Base-by-base conservation (phyloP, 805 yeast genomes). In the Metschnikowia baotianmanensis region DNA sequence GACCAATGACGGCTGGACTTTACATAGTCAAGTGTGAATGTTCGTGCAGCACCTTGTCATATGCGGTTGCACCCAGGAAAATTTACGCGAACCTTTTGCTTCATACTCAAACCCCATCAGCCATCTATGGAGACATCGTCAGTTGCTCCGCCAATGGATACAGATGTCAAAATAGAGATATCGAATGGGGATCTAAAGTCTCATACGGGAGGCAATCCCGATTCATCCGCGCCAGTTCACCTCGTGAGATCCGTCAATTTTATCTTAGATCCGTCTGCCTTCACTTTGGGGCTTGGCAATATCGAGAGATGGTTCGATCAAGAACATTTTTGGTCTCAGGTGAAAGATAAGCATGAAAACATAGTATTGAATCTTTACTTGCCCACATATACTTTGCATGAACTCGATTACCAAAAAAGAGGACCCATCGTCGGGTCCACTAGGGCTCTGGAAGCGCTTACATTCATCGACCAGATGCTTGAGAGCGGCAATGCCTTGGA, bases 201-300 rank as follows among this genome's bases (percentile, higher is more conserved):
- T 4, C 24, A 17, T 16, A 9, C 6, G 25, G 28, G 23, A 6
- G 37, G 33, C 12, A 5, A 8, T 11, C 22, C 38, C 24, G 27
- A 7, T 13, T 16, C 13, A 28, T 11, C 29, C 11, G 37, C 18
- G 7, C 32, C 32, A 27, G 17, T 13, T 8, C 24, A 34, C 20
- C 35, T 31, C 4, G 35, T 25, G 28, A 24, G 43, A n/a, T 25
- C 39, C 4, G 55, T 62, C 13, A 62, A 65, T 54, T 67, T 82
- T 43, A 78, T 83, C 15, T 52, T 83, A 30, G 90, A 83, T 55
- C 84, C 82, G 16, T 75, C 86, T 6, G 81, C 86, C 2, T 69
- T 83, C 46, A 78, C 80, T 15, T 76, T 81, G 40, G 91, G 88
- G 2, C 67, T 83, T 32, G 86, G 86, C 0, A 79, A 78, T 51